Evolutionary conservation across 495 filamentous ascomycete genomes (phyloP), one percentile per base, ranked within the genome.

Genomic region (Talaromyces liani): DNA sequence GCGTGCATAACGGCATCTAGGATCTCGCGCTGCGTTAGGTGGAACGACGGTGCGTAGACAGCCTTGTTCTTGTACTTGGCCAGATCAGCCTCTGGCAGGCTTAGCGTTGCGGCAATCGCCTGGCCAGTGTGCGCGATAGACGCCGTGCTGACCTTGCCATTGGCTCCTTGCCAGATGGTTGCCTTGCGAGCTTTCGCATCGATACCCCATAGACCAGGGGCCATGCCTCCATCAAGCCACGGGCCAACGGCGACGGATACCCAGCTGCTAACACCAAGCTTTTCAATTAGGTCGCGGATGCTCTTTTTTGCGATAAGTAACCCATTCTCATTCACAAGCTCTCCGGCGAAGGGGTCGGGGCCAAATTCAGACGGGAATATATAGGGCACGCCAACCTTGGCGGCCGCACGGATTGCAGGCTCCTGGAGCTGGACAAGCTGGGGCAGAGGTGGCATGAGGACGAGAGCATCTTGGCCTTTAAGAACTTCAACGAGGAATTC

Each of bases 361-460:
- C 80, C 80, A 63, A 70, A 89, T 53, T 77, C 78, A 68, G 87
- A 88, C 18, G 88, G 87, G 29, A 89, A 68, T 58, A 90, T 68
- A 72, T 82, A 88, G 0, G 70, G 72, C 0, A 90, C 83, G 3
- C 80, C 81, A 1, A 88, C 87, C 45, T 80, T 74, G 9, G 77
- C 83, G 1, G 88, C 88, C 0, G 88, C 87, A 2, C 78, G 65
- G 64, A 88, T 70, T 60, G 90, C 74, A 56, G 77, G 73, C 31
- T 57, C 54, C 18, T 86, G 79, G 1, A 70, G 73, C 2, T 78
- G 75, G 2, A 64, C 66, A 0, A 80, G 72, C 0, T 78, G 77
- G 1, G 24, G 62, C 6, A 74, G 68, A 18, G 61, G 54, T 63
- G 89, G 68, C 4, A 82, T 85, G 69, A 89, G 86, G 68, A 90